A percentile compares a stretch with the other conserved stretches of the same genome.
Evolutionary conservation across 257 asterid genomes (phyloP).

Genomic region (Gentiana macrophylla): DNA sequence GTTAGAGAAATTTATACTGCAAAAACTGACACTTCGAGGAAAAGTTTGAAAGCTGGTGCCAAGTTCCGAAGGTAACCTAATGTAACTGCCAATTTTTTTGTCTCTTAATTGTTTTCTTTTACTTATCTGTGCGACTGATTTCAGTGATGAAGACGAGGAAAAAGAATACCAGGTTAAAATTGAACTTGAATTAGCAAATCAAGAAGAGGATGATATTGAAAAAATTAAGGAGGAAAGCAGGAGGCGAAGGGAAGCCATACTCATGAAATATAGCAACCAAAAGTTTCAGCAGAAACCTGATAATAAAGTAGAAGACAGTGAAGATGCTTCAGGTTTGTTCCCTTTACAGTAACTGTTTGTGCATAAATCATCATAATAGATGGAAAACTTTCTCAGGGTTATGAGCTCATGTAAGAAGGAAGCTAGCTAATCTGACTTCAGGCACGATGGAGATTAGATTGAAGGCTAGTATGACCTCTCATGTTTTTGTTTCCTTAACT

Average conservation of each 20-base stretch:
- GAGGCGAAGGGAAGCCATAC: slow-evolving; percentile 80
- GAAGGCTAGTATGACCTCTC: no score
- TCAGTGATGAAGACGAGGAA: slow-evolving; percentile 60
- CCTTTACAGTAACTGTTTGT: no score
- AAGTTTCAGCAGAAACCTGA: slow-evolving; percentile 25
- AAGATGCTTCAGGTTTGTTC: slow-evolving; percentile 4
- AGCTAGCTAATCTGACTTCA: no score
- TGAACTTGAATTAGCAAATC: slow-evolving; percentile 64
- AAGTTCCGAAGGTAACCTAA: slow-evolving; percentile 41
- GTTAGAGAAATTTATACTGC: slow-evolving; percentile 25
- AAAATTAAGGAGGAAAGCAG: slow-evolving; percentile 91
- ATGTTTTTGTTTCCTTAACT: no score
- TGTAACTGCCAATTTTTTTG: slow-evolving; percentile 5
- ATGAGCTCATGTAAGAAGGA: no score
- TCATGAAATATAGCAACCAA: slow-evolving; percentile 65
- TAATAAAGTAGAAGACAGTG: slow-evolving; percentile 24
- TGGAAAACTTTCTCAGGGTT: no score
- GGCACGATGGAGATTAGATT: no score
- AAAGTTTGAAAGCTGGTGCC: slow-evolving; percentile 17
- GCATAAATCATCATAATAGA: no score
- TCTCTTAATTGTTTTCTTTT: slow-evolving; percentile 5
- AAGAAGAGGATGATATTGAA: slow-evolving; percentile 86
- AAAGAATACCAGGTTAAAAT: slow-evolving; percentile 74
- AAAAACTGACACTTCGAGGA: slow-evolving; percentile 18
- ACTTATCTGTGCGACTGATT: slow-evolving; percentile 11